These are phyloP conservation scores for Naganishia friedmannii DNA, from an alignment of 768 basidiomycete genomes.

Conservation along the genomic window DNA sequence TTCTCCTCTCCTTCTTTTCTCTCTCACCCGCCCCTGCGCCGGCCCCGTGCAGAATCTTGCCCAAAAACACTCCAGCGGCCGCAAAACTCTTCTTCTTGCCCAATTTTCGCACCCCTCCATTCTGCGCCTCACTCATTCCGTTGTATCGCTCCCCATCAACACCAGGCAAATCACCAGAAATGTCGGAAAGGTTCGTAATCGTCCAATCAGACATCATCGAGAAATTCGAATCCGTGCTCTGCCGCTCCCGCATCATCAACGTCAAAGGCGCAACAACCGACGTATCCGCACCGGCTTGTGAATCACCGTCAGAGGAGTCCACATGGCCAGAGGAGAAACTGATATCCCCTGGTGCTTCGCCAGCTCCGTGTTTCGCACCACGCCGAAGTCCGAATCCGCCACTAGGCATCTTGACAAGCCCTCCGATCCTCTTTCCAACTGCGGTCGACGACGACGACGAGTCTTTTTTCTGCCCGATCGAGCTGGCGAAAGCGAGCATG, in stretches of 20 bases:
- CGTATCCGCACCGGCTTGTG: background rate
- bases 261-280: background rate
- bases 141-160: background rate
- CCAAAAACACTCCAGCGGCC: slow-evolving; percentile 22
- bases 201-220: slow-evolving; percentile 29
- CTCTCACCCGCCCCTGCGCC: background rate
- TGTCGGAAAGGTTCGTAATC: slow-evolving; percentile 5
- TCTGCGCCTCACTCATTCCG: background rate
- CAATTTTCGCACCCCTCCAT: background rate
- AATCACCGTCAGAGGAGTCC: background rate
- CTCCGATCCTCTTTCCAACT: background rate
- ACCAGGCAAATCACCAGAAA: slow-evolving; percentile 11
- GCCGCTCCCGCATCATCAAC: background rate
- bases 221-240: slow-evolving; percentile 11
- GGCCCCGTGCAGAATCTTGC: slow-evolving; percentile 21
- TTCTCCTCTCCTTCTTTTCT: slow-evolving; percentile 23
- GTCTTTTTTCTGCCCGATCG: background rate
- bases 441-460: background rate
- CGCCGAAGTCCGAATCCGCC: background rate
- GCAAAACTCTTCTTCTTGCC: slow-evolving; percentile 29
- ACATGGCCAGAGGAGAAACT: background rate
- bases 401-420: background rate
- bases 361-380: background rate
- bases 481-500: background rate
- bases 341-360: background rate